These are phyloP conservation scores for Bacterosira constricta DNA, from an alignment of 108 stramenopile genomes.

Conservation along the genomic window DNA sequence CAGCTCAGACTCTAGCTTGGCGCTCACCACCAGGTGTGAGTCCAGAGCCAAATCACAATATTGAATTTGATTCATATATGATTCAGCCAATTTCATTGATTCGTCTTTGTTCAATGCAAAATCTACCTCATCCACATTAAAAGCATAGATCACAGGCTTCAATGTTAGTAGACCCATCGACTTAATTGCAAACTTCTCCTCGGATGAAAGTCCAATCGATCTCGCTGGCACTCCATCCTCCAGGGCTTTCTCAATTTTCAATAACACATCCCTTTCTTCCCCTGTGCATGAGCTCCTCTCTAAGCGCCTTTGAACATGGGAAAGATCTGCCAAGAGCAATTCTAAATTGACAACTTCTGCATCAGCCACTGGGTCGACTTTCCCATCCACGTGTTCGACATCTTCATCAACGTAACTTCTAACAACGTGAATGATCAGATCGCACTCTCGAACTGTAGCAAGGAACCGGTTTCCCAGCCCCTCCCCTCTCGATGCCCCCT, in stretches of 20 bases:
- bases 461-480: conserved; percentile 96
- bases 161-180: conserved; percentile 79
- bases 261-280: conserved; percentile 68
- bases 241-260: conserved; percentile 54
- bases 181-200: conserved; percentile 54
- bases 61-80: conserved; percentile 52
- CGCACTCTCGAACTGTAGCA: conserved; percentile 82
- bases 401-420: conserved; percentile 81
- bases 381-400: conserved; percentile 86
- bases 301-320: conserved; percentile 84
- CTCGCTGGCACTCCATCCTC: conserved; percentile 71
- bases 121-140: conserved; percentile 91
- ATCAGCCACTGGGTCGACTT: conserved; percentile 89
- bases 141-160: conserved; percentile 90
- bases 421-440: conserved; percentile 86
- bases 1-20: conserved; percentile 83
- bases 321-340: conserved; percentile 86
- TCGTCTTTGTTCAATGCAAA: conserved; percentile 45
- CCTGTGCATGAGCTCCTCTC: conserved; percentile 58
- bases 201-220: conserved; percentile 49
- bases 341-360: conserved; percentile 90
- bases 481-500: conserved; percentile 90
- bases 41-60: conserved; percentile 48
- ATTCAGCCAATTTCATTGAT: conserved; percentile 54
- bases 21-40: conserved; percentile 70